Conservation (phyloP, 345 rosid species). For the Durio zibethinus region DNA sequence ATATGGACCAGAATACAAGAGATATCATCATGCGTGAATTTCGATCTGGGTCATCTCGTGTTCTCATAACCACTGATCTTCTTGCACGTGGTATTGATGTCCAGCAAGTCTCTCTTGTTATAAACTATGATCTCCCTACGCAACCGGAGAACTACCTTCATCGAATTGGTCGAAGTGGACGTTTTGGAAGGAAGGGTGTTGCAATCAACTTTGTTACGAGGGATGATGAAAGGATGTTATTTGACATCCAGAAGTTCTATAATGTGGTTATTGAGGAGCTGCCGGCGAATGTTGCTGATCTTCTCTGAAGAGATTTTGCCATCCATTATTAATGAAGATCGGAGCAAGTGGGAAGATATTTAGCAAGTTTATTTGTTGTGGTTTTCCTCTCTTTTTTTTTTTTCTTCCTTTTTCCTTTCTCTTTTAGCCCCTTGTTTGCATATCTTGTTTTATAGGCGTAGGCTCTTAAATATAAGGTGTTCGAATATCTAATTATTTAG, state of each 20-base stretch:
- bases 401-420: background rate
- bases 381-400: no score
- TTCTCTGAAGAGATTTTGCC: background rate
- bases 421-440: background rate
- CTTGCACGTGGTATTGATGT: slow-evolving; percentile 80
- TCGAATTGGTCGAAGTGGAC: slow-evolving; percentile 72
- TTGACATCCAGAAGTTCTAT: slow-evolving; percentile 60
- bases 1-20: slow-evolving; percentile 78
- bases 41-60: slow-evolving; percentile 75
- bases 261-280: slow-evolving; percentile 58
- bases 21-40: slow-evolving; percentile 79
- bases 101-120: slow-evolving; percentile 75
- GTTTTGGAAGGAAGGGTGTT: slow-evolving; percentile 75
- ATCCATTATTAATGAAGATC: background rate
- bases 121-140: slow-evolving; percentile 69
- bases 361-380: background rate
- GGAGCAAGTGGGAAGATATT: background rate
- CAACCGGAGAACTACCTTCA: slow-evolving; percentile 79
- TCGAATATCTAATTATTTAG: no score
- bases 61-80: slow-evolving; percentile 68
- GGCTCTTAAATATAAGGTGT: background rate
- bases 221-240: slow-evolving; percentile 60
- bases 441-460: no score
- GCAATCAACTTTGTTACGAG: slow-evolving; percentile 59
- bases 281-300: slow-evolving; percentile 24